Evolutionary conservation across 2,329 filamentous ascomycete genomes (phyloP).

Genomic region (Escovopsis weberi): DNA sequence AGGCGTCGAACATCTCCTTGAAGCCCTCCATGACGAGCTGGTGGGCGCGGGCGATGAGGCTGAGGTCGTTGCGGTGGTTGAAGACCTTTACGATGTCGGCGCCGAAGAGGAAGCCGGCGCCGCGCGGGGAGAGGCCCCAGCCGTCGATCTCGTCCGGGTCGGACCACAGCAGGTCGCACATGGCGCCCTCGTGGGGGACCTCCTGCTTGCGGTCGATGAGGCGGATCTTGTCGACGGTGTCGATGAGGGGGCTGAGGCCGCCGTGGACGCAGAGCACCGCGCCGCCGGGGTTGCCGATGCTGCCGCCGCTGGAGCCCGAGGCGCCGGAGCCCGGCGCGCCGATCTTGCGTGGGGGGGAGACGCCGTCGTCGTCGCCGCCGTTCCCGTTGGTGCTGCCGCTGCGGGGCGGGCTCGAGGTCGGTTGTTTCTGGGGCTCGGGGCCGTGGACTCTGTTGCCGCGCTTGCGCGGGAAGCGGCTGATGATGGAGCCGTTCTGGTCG

Average conservation of each 20-base stretch:
- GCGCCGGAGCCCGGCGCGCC: conserved; percentile 72
- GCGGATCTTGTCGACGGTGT: conserved; percentile 89
- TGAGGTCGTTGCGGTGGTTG: conserved; percentile 87
- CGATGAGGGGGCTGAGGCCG: conserved; percentile 78
- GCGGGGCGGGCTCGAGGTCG: conserved; percentile 5
- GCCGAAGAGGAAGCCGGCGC: conserved; percentile 90
- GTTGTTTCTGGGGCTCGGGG: background rate
- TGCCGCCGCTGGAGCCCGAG: conserved; percentile 50
- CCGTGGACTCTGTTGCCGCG: conserved; percentile 7
- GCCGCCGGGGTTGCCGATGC: conserved; percentile 54
- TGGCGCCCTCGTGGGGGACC: conserved; percentile 93
- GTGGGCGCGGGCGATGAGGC: conserved; percentile 83
- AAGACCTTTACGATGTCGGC: conserved; percentile 92
- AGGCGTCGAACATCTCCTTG: conserved; percentile 96
- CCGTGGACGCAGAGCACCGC: conserved; percentile 94
- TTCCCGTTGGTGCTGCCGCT: conserved; percentile 13
- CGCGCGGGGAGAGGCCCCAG: conserved; percentile 87
- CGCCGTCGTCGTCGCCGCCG: conserved; percentile 8
- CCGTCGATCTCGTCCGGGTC: conserved; percentile 97
- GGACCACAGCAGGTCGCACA: conserved; percentile 97
- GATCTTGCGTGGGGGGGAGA: conserved; percentile 18
- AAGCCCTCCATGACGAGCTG: conserved; percentile 99
- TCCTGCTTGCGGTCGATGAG: conserved; percentile 94
- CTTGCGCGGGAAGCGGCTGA: conserved; percentile 53
- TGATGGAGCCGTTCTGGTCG: conserved; percentile 67